A percentile compares a stretch with the other conserved stretches of the same genome.
These are phyloP conservation scores for Aspergillus caelatus DNA, from an alignment of 2,329 filamentous ascomycete species.

Conservation along the genomic window DNA sequence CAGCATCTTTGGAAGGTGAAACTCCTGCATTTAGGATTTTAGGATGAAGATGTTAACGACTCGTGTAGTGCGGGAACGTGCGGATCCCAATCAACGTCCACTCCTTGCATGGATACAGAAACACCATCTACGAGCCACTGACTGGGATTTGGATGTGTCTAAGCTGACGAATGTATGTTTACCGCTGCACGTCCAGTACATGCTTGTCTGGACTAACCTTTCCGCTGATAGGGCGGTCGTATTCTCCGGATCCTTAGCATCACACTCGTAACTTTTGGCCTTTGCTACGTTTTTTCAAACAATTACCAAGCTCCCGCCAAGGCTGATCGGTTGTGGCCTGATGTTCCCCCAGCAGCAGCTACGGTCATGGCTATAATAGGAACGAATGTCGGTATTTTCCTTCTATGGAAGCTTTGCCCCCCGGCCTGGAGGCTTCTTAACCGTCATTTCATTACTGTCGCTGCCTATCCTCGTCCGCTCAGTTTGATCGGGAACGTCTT, in stretches of 20 bases:
- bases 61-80: conserved; percentile 39
- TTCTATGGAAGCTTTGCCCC: conserved; percentile 54
- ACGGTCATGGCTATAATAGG: conserved; percentile 55
- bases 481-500: conserved; percentile 59
- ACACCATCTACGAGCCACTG: conserved; percentile 42
- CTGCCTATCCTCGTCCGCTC: conserved; percentile 55
- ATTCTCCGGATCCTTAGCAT: conserved; percentile 50
- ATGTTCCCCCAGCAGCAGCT: conserved; percentile 53
- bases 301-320: conserved; percentile 53
- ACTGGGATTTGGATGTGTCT: conserved; percentile 35
- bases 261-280: conserved; percentile 40
- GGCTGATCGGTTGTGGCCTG: conserved; percentile 53
- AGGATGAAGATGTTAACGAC: neutral
- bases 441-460: conserved; percentile 57
- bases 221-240: conserved; percentile 40
- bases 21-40: neutral
- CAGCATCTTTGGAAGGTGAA: conserved; percentile 40
- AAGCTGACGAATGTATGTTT: conserved; percentile 39
- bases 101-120: conserved; percentile 48
- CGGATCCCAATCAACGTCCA: conserved; percentile 43
- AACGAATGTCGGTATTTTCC: conserved; percentile 54
- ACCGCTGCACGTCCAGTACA: neutral
- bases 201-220: neutral
- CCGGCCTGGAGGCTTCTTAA: conserved; percentile 60
- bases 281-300: conserved; percentile 49